Percentiles rank a stretch among this genome's conserved stretches.
Conservation (phyloP, 2,329 filamentous ascomycete species). For the Epichloe baconii region DNA sequence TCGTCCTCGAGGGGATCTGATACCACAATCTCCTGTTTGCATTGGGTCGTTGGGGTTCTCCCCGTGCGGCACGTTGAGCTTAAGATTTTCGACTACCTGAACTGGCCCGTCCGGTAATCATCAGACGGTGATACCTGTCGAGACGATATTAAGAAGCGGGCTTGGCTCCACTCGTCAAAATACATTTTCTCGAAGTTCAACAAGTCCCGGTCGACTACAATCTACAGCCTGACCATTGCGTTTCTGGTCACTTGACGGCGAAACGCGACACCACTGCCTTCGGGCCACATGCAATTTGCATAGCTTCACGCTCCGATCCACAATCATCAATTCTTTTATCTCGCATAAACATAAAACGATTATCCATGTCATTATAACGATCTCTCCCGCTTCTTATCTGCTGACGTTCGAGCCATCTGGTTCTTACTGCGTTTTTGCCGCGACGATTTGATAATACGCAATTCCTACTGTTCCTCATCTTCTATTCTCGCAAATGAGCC, state of each 20-base stretch:
- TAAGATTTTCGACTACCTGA: slow-evolving; percentile 1
- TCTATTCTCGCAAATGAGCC: slow-evolving; percentile 27
- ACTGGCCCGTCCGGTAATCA: background rate
- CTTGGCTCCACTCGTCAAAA: background rate
- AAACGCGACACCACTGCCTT: background rate
- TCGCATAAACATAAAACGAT: slow-evolving; percentile 15
- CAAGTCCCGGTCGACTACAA: background rate
- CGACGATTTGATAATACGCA: slow-evolving; percentile 20
- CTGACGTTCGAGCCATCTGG: slow-evolving; percentile 16
- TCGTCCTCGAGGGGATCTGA: slow-evolving; percentile 3
- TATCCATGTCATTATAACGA: slow-evolving; percentile 33
- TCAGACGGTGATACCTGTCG: background rate
- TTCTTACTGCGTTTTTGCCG: slow-evolving; percentile 17
- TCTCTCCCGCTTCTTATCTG: slow-evolving; percentile 20
- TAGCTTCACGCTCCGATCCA: background rate
- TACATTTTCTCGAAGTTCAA: background rate
- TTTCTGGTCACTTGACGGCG: background rate
- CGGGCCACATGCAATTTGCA: background rate
- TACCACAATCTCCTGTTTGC: background rate
- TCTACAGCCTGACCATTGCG: background rate
- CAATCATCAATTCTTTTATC: slow-evolving; percentile 14
- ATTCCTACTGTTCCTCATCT: slow-evolving; percentile 24
- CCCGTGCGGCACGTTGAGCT: slow-evolving; percentile 9
- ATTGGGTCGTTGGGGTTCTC: slow-evolving; percentile 16
- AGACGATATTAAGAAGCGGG: background rate